A percentile compares a stretch with the other conserved stretches of the same genome.
phyloP scores from a whole-genome alignment of 2,329 filamentous ascomycete genomes.

The Ceratocystis smalleyi region DNA sequence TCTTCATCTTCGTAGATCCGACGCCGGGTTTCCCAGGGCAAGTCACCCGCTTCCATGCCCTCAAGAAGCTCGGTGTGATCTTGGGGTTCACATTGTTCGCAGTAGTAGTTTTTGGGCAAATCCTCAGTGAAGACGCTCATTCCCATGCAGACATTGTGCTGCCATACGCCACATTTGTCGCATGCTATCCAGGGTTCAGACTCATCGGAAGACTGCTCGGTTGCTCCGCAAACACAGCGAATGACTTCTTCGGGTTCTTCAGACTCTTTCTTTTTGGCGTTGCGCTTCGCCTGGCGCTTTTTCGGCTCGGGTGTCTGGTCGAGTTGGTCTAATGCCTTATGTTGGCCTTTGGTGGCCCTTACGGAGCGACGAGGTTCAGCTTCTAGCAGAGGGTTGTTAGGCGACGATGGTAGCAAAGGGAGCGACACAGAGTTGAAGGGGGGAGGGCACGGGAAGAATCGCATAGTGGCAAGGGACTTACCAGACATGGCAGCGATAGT shows the following conservation, averaged over 20 bases:
- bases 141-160: constrained; percentile 93
- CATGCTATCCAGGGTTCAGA: constrained; percentile 92
- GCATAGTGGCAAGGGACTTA: not conserved
- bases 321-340: constrained; percentile 72
- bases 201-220: constrained; percentile 69
- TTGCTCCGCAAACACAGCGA: constrained; percentile 82
- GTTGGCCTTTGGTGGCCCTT: constrained; percentile 90
- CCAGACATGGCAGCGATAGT: not conserved
- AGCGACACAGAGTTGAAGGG: not conserved
- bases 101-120: constrained; percentile 74
- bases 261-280: constrained; percentile 39
- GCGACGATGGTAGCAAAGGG: not conserved
- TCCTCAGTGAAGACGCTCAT: constrained; percentile 64
- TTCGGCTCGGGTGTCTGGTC: constrained; percentile 41
- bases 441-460: not conserved
- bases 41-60: constrained; percentile 64
- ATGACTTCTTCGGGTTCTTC: constrained; percentile 53
- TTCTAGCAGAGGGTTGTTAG: constrained; percentile 27
- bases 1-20: constrained; percentile 47
- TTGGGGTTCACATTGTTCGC: constrained; percentile 73
- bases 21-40: constrained; percentile 64
- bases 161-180: constrained; percentile 84
- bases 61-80: constrained; percentile 69
- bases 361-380: constrained; percentile 81
- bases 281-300: constrained; percentile 37